A percentile compares a stretch with the other conserved stretches of the same genome.
phyloP scores from a whole-genome alignment of 2,329 filamentous ascomycete species.

The Shiraia bambusicola region DNA sequence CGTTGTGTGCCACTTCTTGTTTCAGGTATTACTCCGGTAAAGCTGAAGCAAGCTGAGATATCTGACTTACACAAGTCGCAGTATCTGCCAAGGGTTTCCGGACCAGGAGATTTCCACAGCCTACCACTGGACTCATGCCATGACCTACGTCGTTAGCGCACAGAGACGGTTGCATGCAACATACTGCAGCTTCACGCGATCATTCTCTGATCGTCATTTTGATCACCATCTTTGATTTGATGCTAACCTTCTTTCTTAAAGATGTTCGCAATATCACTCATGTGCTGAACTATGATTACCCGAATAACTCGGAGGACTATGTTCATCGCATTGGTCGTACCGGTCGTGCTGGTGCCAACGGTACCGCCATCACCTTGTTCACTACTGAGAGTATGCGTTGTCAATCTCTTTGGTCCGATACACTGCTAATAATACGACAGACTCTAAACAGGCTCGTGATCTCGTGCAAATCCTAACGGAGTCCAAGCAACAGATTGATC shows the following conservation, averaged over 20 bases:
- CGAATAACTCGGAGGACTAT: constrained; percentile 81
- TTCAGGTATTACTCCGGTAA: constrained; percentile 67
- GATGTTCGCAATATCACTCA: constrained; percentile 99
- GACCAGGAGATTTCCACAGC: constrained; percentile 62
- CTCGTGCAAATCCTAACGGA: constrained; percentile 89
- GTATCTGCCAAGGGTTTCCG: constrained; percentile 67
- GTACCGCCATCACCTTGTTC: constrained; percentile 97
- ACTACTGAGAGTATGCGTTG: constrained; percentile 91
- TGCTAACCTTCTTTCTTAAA: constrained; percentile 83
- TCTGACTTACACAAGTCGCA: constrained; percentile 74
- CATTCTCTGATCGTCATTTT: constrained; percentile 57
- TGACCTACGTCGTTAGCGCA: constrained; percentile 50
- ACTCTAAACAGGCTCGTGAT: constrained; percentile 77
- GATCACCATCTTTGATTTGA: constrained; percentile 48
- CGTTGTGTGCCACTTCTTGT: constrained; percentile 71
- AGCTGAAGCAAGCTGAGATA: constrained; percentile 74
- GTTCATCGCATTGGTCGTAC: constrained; percentile 70
- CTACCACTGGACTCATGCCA: constrained; percentile 50
- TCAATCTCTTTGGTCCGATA: neutral
- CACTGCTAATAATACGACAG: constrained; percentile 42
- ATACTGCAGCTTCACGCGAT: constrained; percentile 59
- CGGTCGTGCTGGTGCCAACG: constrained; percentile 76
- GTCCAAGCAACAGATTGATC: constrained; percentile 97
- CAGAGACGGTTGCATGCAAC: constrained; percentile 59
- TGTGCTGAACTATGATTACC: constrained; percentile 99